phyloP scores from a whole-genome alignment of 441 rosid species.

The Eugenia klotzschiana region DNA sequence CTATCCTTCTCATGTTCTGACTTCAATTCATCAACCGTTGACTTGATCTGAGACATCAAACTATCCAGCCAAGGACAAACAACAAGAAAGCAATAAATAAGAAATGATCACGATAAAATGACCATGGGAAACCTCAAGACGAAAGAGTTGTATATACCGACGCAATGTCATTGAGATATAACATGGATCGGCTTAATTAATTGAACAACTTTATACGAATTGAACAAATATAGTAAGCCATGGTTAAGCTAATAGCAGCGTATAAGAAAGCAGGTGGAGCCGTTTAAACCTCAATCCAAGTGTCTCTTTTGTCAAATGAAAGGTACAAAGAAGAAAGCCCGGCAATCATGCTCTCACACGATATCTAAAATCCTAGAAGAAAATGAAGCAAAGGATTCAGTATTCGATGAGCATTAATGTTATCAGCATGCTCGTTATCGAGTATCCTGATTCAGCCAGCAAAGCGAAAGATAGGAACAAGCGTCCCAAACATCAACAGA shows the following conservation, averaged over 20 bases:
- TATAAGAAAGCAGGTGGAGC: not conserved
- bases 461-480: not conserved
- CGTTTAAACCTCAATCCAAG: not conserved
- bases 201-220: not conserved
- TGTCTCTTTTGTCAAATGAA: not conserved
- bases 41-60: conserved; percentile 55
- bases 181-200: not conserved
- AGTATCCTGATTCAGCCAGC: not conserved
- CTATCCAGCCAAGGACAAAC: conserved; percentile 17
- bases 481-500: not conserved
- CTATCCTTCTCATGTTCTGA: conserved; percentile 61
- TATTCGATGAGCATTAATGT: not conserved
- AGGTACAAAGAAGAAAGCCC: not conserved
- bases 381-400: not conserved
- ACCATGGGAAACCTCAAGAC: not conserved
- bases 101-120: not conserved
- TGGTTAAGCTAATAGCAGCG: not conserved
- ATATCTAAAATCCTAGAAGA: not conserved
- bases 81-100: not conserved
- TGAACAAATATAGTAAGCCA: not conserved
- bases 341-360: not conserved
- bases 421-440: not conserved
- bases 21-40: conserved; percentile 53
- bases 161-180: not conserved
- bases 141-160: not conserved